phyloP scores from a whole-genome alignment of 2,329 filamentous ascomycete species.

The Xylaria sp. region DNA sequence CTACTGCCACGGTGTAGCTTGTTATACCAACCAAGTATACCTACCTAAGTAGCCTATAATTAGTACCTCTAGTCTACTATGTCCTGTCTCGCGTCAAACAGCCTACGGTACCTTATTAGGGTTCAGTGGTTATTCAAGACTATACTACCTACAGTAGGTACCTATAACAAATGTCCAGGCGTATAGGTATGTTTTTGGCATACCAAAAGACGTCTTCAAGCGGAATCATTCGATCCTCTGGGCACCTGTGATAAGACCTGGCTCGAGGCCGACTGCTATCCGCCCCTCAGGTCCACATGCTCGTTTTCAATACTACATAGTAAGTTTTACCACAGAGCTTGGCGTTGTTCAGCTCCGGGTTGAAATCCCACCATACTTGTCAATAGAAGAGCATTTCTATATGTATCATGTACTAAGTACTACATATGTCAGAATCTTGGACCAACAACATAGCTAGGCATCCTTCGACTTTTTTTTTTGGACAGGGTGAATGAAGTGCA shows the following conservation, averaged over 20 bases:
- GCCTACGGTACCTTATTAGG: too few relatives aligned
- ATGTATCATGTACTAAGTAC: not conserved
- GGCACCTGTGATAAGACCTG: not conserved
- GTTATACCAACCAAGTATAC: too few relatives aligned
- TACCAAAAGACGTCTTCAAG: slow-evolving; percentile 6
- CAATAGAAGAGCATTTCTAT: not conserved
- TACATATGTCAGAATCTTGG: slow-evolving; percentile 3
- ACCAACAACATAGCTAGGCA: not conserved
- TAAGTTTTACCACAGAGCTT: slow-evolving; percentile 24
- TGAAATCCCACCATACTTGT: slow-evolving; percentile 20
- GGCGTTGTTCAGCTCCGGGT: slow-evolving; percentile 36
- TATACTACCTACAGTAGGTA: too few relatives aligned
- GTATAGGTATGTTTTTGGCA: not conserved
- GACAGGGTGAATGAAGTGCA: not conserved
- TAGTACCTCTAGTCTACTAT: not conserved
- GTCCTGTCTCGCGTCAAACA: not conserved
- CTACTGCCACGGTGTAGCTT: too few relatives aligned
- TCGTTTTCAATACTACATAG: slow-evolving; percentile 12
- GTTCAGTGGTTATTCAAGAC: not conserved
- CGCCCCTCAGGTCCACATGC: not conserved
- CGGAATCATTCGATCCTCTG: slow-evolving; percentile 9
- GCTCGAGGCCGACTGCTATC: slow-evolving; percentile 8
- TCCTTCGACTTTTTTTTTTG: not conserved
- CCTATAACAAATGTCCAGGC: not conserved
- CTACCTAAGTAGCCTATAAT: slow-evolving; percentile 9